Conservation (phyloP, 2,329 filamentous ascomycete genomes). For the Truncatella angustata region DNA sequence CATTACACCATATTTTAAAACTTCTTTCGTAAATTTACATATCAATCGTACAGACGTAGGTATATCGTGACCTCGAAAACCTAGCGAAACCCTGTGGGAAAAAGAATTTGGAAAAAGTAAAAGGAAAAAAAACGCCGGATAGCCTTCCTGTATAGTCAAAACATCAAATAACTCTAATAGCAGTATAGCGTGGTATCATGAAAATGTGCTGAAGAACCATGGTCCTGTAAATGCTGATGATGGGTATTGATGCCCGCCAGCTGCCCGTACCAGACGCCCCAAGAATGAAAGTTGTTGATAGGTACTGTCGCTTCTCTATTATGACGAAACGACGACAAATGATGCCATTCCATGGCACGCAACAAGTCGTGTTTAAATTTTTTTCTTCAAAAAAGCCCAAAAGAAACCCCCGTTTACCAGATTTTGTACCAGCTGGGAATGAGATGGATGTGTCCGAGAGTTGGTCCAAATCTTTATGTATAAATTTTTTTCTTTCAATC, state of each 20-base stretch:
- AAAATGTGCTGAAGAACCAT: slow-evolving; percentile 17
- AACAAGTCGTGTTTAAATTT: background rate
- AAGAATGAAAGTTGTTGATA: slow-evolving; percentile 9
- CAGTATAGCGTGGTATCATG: slow-evolving; percentile 17
- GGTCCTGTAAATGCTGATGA: slow-evolving; percentile 21
- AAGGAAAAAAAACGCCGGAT: too few species aligned
- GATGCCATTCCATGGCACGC: background rate
- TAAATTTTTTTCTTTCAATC: too few species aligned
- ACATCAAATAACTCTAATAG: too few species aligned
- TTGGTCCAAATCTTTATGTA: background rate
- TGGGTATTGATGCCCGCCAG: slow-evolving; percentile 13
- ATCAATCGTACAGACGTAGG: too few species aligned
- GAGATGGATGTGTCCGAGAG: background rate
- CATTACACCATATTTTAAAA: too few species aligned
- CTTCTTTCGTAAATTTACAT: too few species aligned
- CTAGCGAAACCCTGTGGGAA: too few species aligned
- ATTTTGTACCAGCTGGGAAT: background rate
- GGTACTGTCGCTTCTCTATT: background rate
- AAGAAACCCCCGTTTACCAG: too few species aligned
- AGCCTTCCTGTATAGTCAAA: too few species aligned
- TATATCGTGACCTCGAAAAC: too few species aligned
- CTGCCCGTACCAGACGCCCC: slow-evolving; percentile 17
- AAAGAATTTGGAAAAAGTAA: too few species aligned
- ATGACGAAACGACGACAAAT: background rate
- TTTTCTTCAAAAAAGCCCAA: background rate